Base-by-base conservation (phyloP, 1,284 basidiomycete genomes). In the Apiotrichum sp. region DNA sequence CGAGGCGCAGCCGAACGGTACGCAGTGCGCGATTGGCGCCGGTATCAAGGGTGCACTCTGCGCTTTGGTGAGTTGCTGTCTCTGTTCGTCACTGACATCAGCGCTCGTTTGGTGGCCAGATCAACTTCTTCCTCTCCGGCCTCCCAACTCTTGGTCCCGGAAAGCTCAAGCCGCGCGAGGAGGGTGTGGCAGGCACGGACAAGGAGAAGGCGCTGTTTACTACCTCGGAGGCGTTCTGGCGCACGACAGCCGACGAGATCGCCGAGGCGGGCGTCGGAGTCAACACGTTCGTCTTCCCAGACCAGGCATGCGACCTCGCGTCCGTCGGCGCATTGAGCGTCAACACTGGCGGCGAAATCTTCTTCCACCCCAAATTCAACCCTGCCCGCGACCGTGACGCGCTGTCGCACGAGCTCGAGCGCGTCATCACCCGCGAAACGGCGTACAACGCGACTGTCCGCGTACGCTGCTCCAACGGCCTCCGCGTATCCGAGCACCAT, bases 311-410 rank as follows among this genome's bases (percentile, higher is more conserved):
- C 63, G 95, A 98, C 74, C 79, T 97, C 1, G 95, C 87, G 1
- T 89, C 88, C 1, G 84, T 99, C 56, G 88, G 89, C 38, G 77
- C 82, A 2, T 80, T 93, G 6, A 75, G 87, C 0, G 84, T 84
- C 0, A 72, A 85, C 14, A 93, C 91, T 1, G 96, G 96, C n/a
- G 96, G 96, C 16, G 91, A 96, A 58, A 70, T 95, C 1, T 93
- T 87, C 77, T 96, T 89, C 79, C 89, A 96, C 69, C 95, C 96
- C 6, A 84, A 89, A 38, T 98, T 93, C 73, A 83, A 87, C 56
- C 81, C 84, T 0, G 76, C 78, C 3, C 82, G 87, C 45, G 92
- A 97, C 71, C 81, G 81, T 8, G 70, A 79, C 22, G 80, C 84
- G 13, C 71, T 99, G 10, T 75, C 81, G 32, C 86, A 86, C 29